Base-by-base conservation (phyloP, 176 grass and related monocot genomes). In the Microstegium vimineum region DNA sequence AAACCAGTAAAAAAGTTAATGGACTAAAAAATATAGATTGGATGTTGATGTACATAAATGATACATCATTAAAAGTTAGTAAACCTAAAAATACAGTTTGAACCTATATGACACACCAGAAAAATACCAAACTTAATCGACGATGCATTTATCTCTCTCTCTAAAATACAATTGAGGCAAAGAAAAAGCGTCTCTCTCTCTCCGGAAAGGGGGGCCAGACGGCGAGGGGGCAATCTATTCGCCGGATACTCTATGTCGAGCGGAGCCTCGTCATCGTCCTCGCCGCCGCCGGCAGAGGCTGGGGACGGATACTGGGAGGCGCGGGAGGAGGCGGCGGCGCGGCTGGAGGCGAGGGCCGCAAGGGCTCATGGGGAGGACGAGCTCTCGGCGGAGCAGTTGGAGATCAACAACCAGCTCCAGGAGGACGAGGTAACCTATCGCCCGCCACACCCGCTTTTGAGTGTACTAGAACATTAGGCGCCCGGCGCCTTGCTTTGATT, bases 361-460 rank as follows among this genome's bases (percentile, higher is more conserved):
- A 63, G 23, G 74, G 77, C 37, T 74, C 46, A 11, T 27, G 49
- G 79, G 73, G 84, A 87, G 33, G 18, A 60, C 68, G 83, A 78
- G 41, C 62, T 92, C 36, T 74, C 84, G 56, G 81, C 84, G 47
- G 87, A 89, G 68, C 69, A 74, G 75, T 38, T 83, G 41, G 38
- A 34, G 36, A 69, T 60, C 13, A 89, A 92, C 38, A 77, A 92
- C 23, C 76, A 83, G 80, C 84, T 82, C 10, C 87, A 92, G 75
- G 80, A 84, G 25, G 84, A 89, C 47, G 90, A 92, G 90, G 87
- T 92, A 78, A 52, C 71, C 38, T 64, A n/a, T 78, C 75, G 5
- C 8, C 5, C 26, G 6, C 22, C 10, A 6, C 41, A 46, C 12
- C 18, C 49, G 41, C 9, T 49, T 15, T 34, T 18, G 27, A 67